Evolutionary conservation across 2,329 filamentous ascomycete species (phyloP), one percentile per base, ranked within the genome.

Genomic region (Phyllachora maydis): DNA sequence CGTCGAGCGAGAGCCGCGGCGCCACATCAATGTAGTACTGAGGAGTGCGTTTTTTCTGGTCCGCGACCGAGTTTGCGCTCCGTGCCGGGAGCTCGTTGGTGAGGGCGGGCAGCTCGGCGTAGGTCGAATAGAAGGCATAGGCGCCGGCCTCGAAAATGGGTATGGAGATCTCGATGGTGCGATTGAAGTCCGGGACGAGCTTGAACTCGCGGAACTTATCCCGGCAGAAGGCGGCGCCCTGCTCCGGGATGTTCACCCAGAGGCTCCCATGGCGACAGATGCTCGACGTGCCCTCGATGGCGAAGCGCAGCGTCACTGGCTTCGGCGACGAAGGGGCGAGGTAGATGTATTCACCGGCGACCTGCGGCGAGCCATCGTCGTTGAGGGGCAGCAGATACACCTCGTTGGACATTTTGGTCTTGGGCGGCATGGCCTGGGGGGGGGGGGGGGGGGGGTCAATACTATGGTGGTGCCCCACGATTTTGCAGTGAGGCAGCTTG

Each of bases 11-110:
- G 34, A 98, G 58, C 15, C 63, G 64, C 1, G 90, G 88, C 11
- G 77, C 76, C 18, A 98, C 79, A 62, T 95, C 83, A 42, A 98
- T 79, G 53, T 93, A 95, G 56, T 85, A 85, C 28, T 67, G 59
- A 10, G 67, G 61, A 1, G 85, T 92, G 41, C 65, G 65, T 23
- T 72, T 73, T 23, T 64, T 59, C 26, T 64, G 46, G 11, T 52
- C 47, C 4, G 56, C 46, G 5, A 56, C 39, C 17, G 57, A 45
- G 6, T 54, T 45, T n/a, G 56, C 40, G 18, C 53, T 48, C 5
- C 55, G 43, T 16, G 54, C 43, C 6, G 55, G 43, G 19, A 55
- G 41, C 14, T 60, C 52, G 22, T 66, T 59, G 8, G 74, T 65
- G 42, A 83, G 76, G 19, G 74, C 61, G 7, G 88, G 88, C 10